A percentile compares a stretch with the other conserved stretches of the same genome.
phyloP scores from a whole-genome alignment of 129 eudicot species.

The Kitagawia praeruptora region DNA sequence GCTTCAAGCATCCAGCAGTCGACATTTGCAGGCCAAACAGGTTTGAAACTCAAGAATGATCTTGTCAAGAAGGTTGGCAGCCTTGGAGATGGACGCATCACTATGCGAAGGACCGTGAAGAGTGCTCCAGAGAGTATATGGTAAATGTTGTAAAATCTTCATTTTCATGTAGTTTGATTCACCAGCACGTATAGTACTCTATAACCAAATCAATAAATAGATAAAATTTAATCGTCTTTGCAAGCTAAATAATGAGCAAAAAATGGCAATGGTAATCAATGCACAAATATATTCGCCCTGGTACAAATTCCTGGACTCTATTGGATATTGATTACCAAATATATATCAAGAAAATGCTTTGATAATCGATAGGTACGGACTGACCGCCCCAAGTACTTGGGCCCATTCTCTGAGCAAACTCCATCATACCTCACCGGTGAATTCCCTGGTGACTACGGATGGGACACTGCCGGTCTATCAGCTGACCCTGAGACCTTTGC shows the following conservation, averaged over 20 bases:
- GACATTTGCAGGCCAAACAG: slow-evolving; percentile 18
- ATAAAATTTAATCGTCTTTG: too few species aligned
- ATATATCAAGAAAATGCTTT: too few species aligned
- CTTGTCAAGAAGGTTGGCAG: slow-evolving; percentile 20
- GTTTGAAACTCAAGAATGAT: slow-evolving; percentile 8
- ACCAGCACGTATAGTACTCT: too few species aligned
- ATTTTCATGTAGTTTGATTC: too few species aligned
- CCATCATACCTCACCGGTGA: slow-evolving; percentile 74
- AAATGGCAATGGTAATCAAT: too few species aligned
- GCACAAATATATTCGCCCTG: too few species aligned
- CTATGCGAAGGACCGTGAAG: too few species aligned
- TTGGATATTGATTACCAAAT: too few species aligned
- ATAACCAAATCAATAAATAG: too few species aligned
- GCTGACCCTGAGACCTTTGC: slow-evolving; percentile 19
- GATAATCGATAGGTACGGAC: slow-evolving; percentile 78
- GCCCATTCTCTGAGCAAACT: slow-evolving; percentile 70
- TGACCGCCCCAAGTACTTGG: slow-evolving; percentile 66
- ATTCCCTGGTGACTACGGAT: slow-evolving; percentile 77
- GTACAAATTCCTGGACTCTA: too few species aligned
- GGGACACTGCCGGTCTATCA: slow-evolving; percentile 61
- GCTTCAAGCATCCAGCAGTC: slow-evolving; percentile 18
- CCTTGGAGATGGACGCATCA: neutral
- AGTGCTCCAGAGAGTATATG: neutral
- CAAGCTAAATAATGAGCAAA: too few species aligned
- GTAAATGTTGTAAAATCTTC: too few species aligned